These are phyloP conservation scores for Hortaea sp. DNA, from an alignment of 2,329 filamentous ascomycete species.

Conservation along the genomic window DNA sequence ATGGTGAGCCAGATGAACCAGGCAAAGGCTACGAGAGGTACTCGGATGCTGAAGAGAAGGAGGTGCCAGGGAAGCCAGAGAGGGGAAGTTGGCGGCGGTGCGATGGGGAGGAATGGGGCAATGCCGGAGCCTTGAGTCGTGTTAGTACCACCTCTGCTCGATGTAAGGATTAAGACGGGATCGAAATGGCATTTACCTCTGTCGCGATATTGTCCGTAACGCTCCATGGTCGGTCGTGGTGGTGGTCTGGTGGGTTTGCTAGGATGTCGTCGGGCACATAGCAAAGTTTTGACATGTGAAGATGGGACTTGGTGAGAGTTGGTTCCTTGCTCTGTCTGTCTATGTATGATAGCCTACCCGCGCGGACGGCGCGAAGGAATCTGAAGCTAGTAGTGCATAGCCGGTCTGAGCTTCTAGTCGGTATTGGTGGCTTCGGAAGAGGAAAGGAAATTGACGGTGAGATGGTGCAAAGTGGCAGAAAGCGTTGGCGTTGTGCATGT, in stretches of 20 bases:
- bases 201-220: constrained; percentile 87
- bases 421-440: no score
- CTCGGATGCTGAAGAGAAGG: constrained; percentile 68
- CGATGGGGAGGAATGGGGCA: constrained; percentile 83
- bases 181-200: constrained; percentile 50
- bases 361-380: no score
- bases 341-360: no score
- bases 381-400: no score
- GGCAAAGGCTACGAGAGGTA: constrained; percentile 66
- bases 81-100: constrained; percentile 53
- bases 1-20: constrained; percentile 23
- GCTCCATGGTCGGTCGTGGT: constrained; percentile 60
- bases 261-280: not conserved
- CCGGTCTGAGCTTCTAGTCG: no score
- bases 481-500: no score
- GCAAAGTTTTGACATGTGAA: not conserved
- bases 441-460: no score
- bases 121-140: constrained; percentile 70
- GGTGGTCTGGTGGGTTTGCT: not conserved
- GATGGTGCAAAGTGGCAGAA: no score
- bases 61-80: constrained; percentile 41
- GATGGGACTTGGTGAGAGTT: not conserved
- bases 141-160: not conserved
- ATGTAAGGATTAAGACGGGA: not conserved
- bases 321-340: no score